phyloP scores from a whole-genome alignment of 495 filamentous ascomycete species.

The Neurospora sp. region DNA sequence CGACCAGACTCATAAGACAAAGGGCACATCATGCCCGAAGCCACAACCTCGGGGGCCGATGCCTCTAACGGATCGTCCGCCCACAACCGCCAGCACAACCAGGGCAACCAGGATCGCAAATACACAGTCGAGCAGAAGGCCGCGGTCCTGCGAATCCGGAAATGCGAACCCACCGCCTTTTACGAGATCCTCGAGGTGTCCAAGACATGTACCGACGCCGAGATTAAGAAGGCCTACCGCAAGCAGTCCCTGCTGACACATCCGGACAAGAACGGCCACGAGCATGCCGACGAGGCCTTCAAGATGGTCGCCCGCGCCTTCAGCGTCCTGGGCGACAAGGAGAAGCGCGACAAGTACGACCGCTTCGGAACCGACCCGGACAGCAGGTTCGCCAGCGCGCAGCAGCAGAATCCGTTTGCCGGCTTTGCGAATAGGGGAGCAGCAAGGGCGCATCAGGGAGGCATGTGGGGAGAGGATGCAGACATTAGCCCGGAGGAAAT shows the following conservation, averaged over 20 bases:
- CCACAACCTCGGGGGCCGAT: constrained; percentile 65
- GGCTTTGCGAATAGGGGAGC: constrained; percentile 50
- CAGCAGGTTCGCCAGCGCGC: constrained; percentile 58
- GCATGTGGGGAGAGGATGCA: constrained; percentile 56
- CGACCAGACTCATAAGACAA: background rate
- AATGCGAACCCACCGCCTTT: constrained; percentile 75
- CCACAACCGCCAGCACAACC: constrained; percentile 76
- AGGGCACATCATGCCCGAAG: constrained; percentile 55
- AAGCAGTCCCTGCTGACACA: constrained; percentile 84
- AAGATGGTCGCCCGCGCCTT: constrained; percentile 95
- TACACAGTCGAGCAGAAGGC: constrained; percentile 84
- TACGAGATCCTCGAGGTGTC: constrained; percentile 73
- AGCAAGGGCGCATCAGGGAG: constrained; percentile 35
- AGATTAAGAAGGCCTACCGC: constrained; percentile 92
- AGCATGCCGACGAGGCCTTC: constrained; percentile 93
- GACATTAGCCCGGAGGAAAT: constrained; percentile 95
- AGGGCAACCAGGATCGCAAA: constrained; percentile 84
- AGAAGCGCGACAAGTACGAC: constrained; percentile 83
- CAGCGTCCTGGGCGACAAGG: constrained; percentile 82
- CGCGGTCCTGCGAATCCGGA: constrained; percentile 76
- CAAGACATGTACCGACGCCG: constrained; percentile 56
- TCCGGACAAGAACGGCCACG: constrained; percentile 97
- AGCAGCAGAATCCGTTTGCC: constrained; percentile 57
- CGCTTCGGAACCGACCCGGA: constrained; percentile 87
- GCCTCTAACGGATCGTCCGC: constrained; percentile 48